Conservation (phyloP, 2,329 filamentous ascomycete genomes). For the Claviceps arundinis region DNA sequence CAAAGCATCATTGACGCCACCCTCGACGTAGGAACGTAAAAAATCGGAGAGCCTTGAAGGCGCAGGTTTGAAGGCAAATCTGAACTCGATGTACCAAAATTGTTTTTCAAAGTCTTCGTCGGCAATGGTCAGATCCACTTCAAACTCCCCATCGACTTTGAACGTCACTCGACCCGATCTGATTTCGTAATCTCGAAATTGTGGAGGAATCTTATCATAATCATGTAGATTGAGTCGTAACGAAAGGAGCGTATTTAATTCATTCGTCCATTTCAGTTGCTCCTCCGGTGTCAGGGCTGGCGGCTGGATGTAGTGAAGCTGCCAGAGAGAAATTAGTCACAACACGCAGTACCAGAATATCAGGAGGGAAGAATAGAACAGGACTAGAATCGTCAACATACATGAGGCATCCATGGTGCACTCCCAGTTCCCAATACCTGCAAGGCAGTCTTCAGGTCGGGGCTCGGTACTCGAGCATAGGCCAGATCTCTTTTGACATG, state of each 20-base stretch:
- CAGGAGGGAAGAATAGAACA: neutral
- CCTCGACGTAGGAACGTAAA: slow-evolving; percentile 54
- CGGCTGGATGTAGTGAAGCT: slow-evolving; percentile 66
- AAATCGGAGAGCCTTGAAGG: slow-evolving; percentile 46
- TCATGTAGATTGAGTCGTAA: slow-evolving; percentile 79
- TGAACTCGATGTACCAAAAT: slow-evolving; percentile 89
- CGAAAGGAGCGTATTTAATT: slow-evolving; percentile 72
- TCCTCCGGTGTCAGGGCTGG: slow-evolving; percentile 58
- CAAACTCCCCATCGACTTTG: slow-evolving; percentile 69
- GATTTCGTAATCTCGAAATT: slow-evolving; percentile 67
- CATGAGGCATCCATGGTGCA: slow-evolving; percentile 67
- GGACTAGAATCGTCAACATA: slow-evolving; percentile 23
- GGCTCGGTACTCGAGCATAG: slow-evolving; percentile 67
- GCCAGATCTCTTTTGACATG: slow-evolving; percentile 62
- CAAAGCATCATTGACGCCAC: slow-evolving; percentile 58
- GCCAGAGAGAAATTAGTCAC: slow-evolving; percentile 18
- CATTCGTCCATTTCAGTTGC: slow-evolving; percentile 60
- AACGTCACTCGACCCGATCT: slow-evolving; percentile 85
- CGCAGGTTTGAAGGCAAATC: slow-evolving; percentile 66
- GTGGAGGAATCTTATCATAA: slow-evolving; percentile 57
- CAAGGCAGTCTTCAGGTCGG: slow-evolving; percentile 80
- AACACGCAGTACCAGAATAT: neutral
- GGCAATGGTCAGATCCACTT: slow-evolving; percentile 82
- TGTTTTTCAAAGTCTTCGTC: slow-evolving; percentile 73
- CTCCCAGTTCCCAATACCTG: slow-evolving; percentile 71